Percentiles rank a stretch among this genome's conserved stretches.
phyloP scores from a whole-genome alignment of 192 early-diverging fungal genomes.

The Pecoramyces ruminantium region DNA sequence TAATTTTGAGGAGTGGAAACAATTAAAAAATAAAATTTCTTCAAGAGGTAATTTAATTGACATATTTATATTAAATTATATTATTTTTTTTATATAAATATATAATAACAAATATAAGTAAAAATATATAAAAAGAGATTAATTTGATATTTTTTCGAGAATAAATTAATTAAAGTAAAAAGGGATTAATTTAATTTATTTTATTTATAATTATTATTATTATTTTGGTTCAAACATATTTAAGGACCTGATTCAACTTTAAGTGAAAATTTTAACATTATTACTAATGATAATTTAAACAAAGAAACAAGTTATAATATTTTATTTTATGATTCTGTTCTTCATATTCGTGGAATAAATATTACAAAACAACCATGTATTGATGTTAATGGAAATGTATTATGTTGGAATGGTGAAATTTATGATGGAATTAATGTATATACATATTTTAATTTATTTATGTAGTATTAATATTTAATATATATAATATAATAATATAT shows the following conservation, averaged over 20 bases:
- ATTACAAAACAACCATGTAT: constrained; percentile 39
- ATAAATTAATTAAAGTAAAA: background rate
- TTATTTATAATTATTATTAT: no score
- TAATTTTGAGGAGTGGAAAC: background rate
- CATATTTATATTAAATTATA: no score
- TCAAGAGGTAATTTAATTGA: background rate
- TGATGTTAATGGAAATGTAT: constrained; percentile 21
- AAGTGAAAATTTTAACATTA: background rate
- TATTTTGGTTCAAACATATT: no score
- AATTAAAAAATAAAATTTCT: background rate
- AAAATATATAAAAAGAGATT: background rate
- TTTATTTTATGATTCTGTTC: constrained; percentile 18
- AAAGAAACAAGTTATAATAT: background rate
- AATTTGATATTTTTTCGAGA: no score
- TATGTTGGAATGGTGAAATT: constrained; percentile 83
- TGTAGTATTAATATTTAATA: no score
- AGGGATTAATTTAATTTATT: no score
- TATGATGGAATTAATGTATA: constrained; percentile 56
- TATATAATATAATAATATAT: no score
- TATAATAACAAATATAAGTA: background rate
- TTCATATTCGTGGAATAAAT: constrained; percentile 48
- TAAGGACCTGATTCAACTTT: background rate
- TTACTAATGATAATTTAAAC: background rate
- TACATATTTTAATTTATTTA: no score
- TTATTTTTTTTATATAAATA: no score